These are phyloP conservation scores for Prunus mira DNA, from an alignment of 306 rosid species.

Conservation along the genomic window DNA sequence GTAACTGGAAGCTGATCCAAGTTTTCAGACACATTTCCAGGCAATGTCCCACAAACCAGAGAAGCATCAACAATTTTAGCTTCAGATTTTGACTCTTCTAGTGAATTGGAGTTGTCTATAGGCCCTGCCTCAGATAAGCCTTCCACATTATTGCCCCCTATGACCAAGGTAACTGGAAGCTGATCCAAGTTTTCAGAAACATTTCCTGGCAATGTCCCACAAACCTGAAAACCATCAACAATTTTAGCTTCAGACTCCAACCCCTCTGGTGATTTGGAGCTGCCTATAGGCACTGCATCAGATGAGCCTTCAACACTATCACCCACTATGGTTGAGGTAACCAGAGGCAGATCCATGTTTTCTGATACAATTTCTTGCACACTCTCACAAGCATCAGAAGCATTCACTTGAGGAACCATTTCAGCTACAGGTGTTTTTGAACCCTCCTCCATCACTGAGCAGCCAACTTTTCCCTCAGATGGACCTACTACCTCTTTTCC, in stretches of 20 bases:
- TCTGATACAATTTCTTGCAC: neutral
- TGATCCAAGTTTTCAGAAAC: slow-evolving; percentile 4
- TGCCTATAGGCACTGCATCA: neutral
- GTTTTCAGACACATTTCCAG: neutral
- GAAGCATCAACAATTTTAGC: slow-evolving; percentile 18
- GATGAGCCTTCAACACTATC: neutral
- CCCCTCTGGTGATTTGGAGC: slow-evolving; percentile 4
- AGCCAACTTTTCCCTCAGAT: slow-evolving; percentile 26
- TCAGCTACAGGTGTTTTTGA: slow-evolving; percentile 26
- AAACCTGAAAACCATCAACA: slow-evolving; percentile 17
- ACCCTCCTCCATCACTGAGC: slow-evolving; percentile 11
- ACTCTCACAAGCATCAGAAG: neutral
- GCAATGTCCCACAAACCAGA: slow-evolving; percentile 14
- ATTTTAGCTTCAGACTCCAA: slow-evolving; percentile 20
- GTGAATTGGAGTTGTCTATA: neutral
- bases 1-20: slow-evolving; percentile 17
- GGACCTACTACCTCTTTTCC: slow-evolving; percentile 24
- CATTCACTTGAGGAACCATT: slow-evolving; percentile 13
- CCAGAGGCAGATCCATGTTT: neutral
- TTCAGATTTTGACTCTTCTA: slow-evolving; percentile 18
- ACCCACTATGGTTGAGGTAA: neutral
- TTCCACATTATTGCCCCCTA: neutral
- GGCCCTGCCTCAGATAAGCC: neutral
- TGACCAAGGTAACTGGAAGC: slow-evolving; percentile 12
- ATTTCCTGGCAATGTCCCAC: slow-evolving; percentile 9